Evolutionary conservation across 2,329 filamentous ascomycete genomes (phyloP), one percentile per base, ranked within the genome.

Genomic region (Curvularia hawaiiensis): DNA sequence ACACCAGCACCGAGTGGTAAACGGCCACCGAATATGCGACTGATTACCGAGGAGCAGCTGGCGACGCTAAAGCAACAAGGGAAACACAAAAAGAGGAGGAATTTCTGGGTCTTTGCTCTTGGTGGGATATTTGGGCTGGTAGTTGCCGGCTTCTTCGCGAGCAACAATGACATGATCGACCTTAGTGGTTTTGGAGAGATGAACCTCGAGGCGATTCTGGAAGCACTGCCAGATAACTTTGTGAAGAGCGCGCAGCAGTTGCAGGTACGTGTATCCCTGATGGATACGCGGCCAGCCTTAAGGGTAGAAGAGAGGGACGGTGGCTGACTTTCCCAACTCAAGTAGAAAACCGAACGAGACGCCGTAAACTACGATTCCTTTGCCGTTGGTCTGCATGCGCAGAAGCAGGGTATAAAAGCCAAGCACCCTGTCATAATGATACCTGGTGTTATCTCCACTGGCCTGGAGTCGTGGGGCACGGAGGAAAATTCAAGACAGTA

Each of bases 351-450:
- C 69, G 93, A 98, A 78, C 89, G 91, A 64, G 92, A 96, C 66
- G 86, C 91, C 43, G 89, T 96, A 63, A 90, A 90, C 69, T 97
- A 97, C 78, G 95, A 99, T 79, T 91, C 93, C 6, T 99, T 99
- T 72, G 87, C 92, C 1, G 90, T 98, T 46, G 96, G 95, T 5
- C 79, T 95, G 30, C 90, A 96, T 69, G 89, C 93, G 20, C 88
- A 88, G 39, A 80, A 88, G 4, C 90, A 97, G 74, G 96, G 96
- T 1, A 83, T 98, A 18, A 77, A 84, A 47, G 94, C 91, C 16
- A 84, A 90, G 58, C 92, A 97, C 68, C 92, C 95, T 1, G 88
- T 99, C 60, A 90, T 99, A 62, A 98, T 99, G 94, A 88, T 99
- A 10, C 95, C 95, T 0, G 95, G 95, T 4, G 95, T 99, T 58